Base-by-base conservation (phyloP, 2,329 filamentous ascomycete species). In the Colletotrichum sp. region DNA sequence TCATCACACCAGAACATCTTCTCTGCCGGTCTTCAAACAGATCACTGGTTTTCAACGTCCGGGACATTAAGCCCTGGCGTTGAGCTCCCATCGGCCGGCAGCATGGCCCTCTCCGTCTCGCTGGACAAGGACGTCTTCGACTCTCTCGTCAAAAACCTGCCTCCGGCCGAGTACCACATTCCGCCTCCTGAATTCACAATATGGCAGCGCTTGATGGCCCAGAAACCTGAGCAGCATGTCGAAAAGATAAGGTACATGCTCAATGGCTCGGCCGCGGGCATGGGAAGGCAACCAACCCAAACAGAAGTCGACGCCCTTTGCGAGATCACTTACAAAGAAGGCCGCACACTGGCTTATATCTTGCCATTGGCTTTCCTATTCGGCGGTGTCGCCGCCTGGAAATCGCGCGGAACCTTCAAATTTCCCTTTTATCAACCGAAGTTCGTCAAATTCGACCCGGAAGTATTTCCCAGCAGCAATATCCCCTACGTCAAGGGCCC, bases 371-470 rank as follows among this genome's bases (percentile, higher is more conserved):
- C 80, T 2, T 3, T 78, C 0, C 79, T 73, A 22, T 16, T 82
- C 2, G 80, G 84, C 8, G 72, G 68, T 4, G 78, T 74, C 60
- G 34, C 83, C 66, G 74, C 84, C 2, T 82, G 79, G 39, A 74
- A 78, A 12, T 80, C 81, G 6, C 82, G 83, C 55, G 77, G 77
- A 25, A 83, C 79, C 5, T 86, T 84, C 78, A 82, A 81, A 8
- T 88, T 88, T 77, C 86, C 86, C 19, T 82, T 88, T 55, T 85
- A 82, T 79, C 81, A 79, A 48, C 85, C 86, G 4, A 82, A 83
- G 60, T 78, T 80, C 48, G 65, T 72, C 25, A 78, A 63, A 32
- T 83, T 84, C 48, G 79, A 84, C 69, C 83, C 84, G 11, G 34
- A 69, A 34, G 68, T 73, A 15, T 86, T 85, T 60, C 84, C 85